Base-by-base conservation (phyloP, 805 yeast genomes). In the Priceomyces fermenticarens region DNA sequence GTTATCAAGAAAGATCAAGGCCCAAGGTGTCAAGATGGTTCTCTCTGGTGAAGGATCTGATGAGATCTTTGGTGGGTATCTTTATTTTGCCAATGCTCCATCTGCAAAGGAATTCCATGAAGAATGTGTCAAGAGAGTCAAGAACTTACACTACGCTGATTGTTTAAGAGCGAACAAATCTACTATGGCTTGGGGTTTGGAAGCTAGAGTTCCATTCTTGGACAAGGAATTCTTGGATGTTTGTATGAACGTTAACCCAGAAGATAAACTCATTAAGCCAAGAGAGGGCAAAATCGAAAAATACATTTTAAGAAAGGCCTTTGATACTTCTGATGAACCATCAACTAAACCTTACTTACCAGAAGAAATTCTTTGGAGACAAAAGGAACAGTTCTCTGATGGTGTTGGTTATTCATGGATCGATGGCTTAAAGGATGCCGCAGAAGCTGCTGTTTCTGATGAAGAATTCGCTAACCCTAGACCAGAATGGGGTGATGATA, bases 381-480 rank as follows among this genome's bases (percentile, higher is more conserved):
- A 93, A 76, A 93, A 93, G 82, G 99, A 93, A 74, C 99, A 93
- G 73, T 93, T 93, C 73, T 86, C 96, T 40, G 99, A 93, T 60
- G 99, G 99, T 70, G 99, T 93, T 45, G 99, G 99, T 50, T 93
- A 93, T 78, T 88, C 97, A 10, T 93, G 99, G 99, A 93, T 93
- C 60, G 99, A 93, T 66, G 89, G 95, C 42, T 80, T 93, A 63
- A 93, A 93, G 78, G 99, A 93, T 52, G 78, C 93, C 38, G 98
- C 99, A 46, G 95, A 89, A 68, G 77, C 76, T 54, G 77, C 78
- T 42, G 85, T 93, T 47, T 64, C 89, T 33, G 99, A 93, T 62
- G 99, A 90, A 73, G 83, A 88, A 71, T 78, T 93, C 52, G 88
- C 87, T 49, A 74, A 75, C 62, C 97, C 97, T 56, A 90, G 88